Evolutionary conservation across 129 eudicot species (phyloP), one percentile per base, ranked within the genome.

Genomic region (Pulicaria dysenterica): DNA sequence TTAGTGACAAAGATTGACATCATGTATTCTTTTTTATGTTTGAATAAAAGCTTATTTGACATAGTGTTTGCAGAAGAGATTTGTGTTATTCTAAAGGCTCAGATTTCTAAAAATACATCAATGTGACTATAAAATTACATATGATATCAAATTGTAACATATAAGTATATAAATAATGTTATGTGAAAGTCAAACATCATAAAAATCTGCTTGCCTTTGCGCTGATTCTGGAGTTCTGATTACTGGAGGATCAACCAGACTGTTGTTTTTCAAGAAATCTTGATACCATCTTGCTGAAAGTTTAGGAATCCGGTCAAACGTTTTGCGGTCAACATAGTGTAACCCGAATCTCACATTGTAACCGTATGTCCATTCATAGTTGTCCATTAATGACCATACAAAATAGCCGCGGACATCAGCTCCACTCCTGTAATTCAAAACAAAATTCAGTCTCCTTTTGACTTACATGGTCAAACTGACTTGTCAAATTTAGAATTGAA

Each of bases 371-470:
- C 89, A 90, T 79, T 94, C 99, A 7, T 82, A 90, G 81, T 84
- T 80, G 53, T 86, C 97, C 91, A 90, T 81, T 62, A 88, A 85
- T 2, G 83, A 83, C 97, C 97, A 88, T 70, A 82, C 40, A 46
- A 94, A 90, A 73, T 93, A 89, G 31, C 99, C 97, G 5, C 89
- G 86, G 8, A 90, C 97, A 70, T 94, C 89, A n/a, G 96, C 97
- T 13, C 94, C 99, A 42, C 78, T 78, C 84, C 96, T 87, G 77
- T 76, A 42, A 45, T 19, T 69, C 34, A 36, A 13, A 61, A 49
- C 17, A 41, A 24, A 8, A 34, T 14, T 46, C 67, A 68, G 39
- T 56, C 15, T 67, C 68, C 15, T 68, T 58, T 59, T 48, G 54
- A n/a, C 45, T 67, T 53, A 46, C 69, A 38, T 49, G 69, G 63